Conservation (phyloP, 2,329 filamentous ascomycete genomes). For the Epichloe elymi region DNA sequence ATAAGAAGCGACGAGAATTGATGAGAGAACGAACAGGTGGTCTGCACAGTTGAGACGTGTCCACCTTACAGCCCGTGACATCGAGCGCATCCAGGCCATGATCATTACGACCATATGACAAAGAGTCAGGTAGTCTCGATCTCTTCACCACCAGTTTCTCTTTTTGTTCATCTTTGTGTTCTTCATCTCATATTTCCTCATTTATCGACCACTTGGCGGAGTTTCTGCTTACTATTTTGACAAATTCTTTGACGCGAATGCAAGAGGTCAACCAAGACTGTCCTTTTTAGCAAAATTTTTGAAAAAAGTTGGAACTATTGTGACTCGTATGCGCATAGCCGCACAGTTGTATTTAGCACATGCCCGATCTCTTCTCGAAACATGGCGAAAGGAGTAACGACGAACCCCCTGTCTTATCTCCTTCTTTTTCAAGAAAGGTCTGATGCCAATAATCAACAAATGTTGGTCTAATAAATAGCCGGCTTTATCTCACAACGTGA, state of each 20-base stretch:
- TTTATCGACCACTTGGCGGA: background rate
- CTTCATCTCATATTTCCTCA: background rate
- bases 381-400: background rate
- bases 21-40: slow-evolving; percentile 51
- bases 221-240: background rate
- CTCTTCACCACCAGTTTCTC: background rate
- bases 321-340: background rate
- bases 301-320: background rate
- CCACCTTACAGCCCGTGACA: background rate
- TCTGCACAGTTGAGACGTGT: slow-evolving; percentile 23
- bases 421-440: background rate
- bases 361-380: background rate
- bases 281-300: background rate
- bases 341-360: slow-evolving; percentile 1
- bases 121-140: background rate
- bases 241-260: slow-evolving; percentile 1
- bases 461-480: no score
- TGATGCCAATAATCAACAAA: no score
- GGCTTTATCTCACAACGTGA: no score
- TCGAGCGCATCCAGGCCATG: background rate
- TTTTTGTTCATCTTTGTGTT: background rate
- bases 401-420: slow-evolving; percentile 21
- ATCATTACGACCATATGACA: no score
- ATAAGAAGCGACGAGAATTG: slow-evolving; percentile 50
- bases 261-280: no score